Base-by-base conservation (phyloP, 768 basidiomycete genomes). In the Russula sp. region DNA sequence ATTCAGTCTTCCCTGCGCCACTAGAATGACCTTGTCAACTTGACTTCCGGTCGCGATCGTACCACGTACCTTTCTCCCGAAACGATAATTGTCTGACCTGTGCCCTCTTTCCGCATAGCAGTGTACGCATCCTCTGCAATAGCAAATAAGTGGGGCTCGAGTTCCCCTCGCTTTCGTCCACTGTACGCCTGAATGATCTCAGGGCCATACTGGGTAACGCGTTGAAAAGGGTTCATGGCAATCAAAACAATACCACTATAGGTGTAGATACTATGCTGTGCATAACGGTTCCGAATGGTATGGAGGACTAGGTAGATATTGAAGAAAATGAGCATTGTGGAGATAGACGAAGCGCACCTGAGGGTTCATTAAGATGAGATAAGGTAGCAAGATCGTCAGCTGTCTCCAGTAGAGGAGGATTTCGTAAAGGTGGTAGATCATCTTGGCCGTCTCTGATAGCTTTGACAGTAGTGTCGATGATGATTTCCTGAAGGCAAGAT, bases 51-150 rank as follows among this genome's bases (percentile, higher is more conserved):
- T 48, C 43, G 55, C 56, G 34, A 59, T 20, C 6, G 29, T 16
- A 1, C 52, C 51, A 74, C 80, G 65, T 69, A 95, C 93, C 91
- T 94, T 77, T 99, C 97, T 68, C 97, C 97, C 38, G 90, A 93
- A 63, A 99, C 97, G 66, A 99, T 97, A 71, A 99, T 98, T 5
- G 97, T 99, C 75, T 99, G 97, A 64, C 98, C 95, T 75, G 87
- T 85, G 63, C 90, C 83, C 69, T 98, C 88, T 72, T 88, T 87
- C 65, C 91, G 83, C 97, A 98, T 98, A 58, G 92, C 91, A 13
- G 94, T 95, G 73, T 98, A 93, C 63, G 97, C 97, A 78, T 98
- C 97, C 75, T 99, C 97, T 10, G 97, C 97, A 67, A 99, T 99
- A 22, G 97, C 97, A 74, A 98, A 99, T 65, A 99, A 73, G 77